phyloP scores from a whole-genome alignment of 225 moss, liverwort and hornwort species.

The Antitrichia curtipendula region DNA sequence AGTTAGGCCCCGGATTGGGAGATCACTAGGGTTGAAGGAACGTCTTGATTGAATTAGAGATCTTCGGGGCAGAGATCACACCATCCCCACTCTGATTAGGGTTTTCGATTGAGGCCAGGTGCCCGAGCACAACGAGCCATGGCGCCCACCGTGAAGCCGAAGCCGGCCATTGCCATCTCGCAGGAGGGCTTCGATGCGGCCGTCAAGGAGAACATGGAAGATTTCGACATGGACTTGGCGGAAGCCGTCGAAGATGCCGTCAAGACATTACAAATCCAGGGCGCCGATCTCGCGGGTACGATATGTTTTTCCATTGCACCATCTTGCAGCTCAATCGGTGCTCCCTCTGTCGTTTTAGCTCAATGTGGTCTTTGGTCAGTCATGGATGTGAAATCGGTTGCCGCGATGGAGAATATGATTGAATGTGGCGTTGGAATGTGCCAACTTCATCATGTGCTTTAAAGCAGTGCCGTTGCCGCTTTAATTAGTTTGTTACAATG shows the following conservation, averaged over 20 bases:
- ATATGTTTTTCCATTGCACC: not conserved
- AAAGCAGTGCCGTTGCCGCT: not conserved
- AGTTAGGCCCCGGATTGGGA: not conserved
- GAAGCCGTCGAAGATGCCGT: slow-evolving; percentile 80
- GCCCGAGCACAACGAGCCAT: not conserved
- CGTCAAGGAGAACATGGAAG: slow-evolving; percentile 91
- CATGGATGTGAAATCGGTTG: not conserved
- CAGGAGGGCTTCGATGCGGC: slow-evolving; percentile 77
- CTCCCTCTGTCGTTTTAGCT: not conserved
- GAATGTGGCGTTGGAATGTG: not conserved
- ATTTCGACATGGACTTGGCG: slow-evolving; percentile 70
- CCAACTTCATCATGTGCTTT: not conserved
- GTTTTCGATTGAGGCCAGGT: not conserved
- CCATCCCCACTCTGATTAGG: not conserved
- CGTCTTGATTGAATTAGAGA: not conserved
- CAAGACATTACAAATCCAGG: slow-evolving; percentile 68
- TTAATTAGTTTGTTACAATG: not conserved
- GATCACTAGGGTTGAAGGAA: not conserved
- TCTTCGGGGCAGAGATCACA: not conserved
- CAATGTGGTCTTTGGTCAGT: not conserved
- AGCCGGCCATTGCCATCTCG: slow-evolving; percentile 36
- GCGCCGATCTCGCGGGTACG: slow-evolving; percentile 75
- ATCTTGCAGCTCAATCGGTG: not conserved
- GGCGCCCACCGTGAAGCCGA: slow-evolving; percentile 26
- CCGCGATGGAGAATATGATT: not conserved